Conservation (phyloP, 2,329 filamentous ascomycete genomes). For the Sporothrix humicola region DNA sequence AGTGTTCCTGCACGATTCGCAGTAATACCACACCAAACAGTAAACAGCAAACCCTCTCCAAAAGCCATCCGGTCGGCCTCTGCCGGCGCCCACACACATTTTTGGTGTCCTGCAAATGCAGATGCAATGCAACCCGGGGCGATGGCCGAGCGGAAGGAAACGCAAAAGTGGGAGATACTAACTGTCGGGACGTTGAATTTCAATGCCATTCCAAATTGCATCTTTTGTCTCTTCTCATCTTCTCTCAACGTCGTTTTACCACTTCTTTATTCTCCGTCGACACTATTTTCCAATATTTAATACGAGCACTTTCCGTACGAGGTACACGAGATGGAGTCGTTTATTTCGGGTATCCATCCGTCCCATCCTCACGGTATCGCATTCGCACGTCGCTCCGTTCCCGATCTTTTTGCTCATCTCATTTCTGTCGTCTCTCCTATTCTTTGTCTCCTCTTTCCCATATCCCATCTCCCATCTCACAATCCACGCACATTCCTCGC, state of each 20-base stretch:
- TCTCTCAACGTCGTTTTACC: conserved; percentile 3
- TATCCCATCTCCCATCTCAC: not conserved
- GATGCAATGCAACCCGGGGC: conserved; percentile 9
- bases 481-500: not conserved
- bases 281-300: conserved; percentile 4
- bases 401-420: not conserved
- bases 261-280: not conserved
- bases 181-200: not conserved
- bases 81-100: not conserved
- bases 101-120: no score
- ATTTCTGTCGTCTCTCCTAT: not conserved
- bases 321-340: not conserved
- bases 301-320: not conserved
- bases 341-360: not conserved
- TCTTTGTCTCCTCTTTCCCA: no score
- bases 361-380: not conserved
- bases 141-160: conserved; percentile 6
- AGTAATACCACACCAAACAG: not conserved
- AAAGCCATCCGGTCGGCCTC: not conserved
- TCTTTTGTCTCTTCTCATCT: not conserved
- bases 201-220: not conserved
- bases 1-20: conserved; percentile 7
- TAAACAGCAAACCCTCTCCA: no score
- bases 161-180: not conserved
- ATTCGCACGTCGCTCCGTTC: conserved; percentile 8